Evolutionary conservation across 202 grass and related monocot species (phyloP), one percentile per base, ranked within the genome.

Genomic region (Setaria viridis): DNA sequence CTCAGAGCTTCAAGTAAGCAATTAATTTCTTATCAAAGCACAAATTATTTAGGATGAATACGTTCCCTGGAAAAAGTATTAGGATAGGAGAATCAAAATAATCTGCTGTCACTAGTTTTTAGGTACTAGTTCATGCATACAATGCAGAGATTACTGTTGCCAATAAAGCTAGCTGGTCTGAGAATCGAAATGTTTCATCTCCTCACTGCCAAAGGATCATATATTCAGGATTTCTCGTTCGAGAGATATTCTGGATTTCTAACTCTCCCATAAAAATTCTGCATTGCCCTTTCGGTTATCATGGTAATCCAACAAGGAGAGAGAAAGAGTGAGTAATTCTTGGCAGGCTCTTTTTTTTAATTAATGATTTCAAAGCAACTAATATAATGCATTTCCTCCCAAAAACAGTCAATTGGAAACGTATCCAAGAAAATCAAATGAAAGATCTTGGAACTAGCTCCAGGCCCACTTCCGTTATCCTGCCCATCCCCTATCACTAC

Each of bases 1-100:
- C 63, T 99, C 96, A 29, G 96, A 99, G 84, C 93, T 99, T 86
- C 82, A 95, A 86, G 96, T 99, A 90, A 92, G 89, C 81, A 87
- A 79, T 72, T 34, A 50, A 76, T 10, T 80, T 86, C 16, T 34
- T 81, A 46, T 34, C 10, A 33, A 76, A 84, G 32, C 17, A 47
- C 8, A 74, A 16, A 25, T 60, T 72, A 58, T 82, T 64, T 71
- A 73, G 48, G 25, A 51, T 6, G 14, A 11, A 45, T 19, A 17
- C 41, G 0, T 70, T 57, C 37, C 37, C 8, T 70, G 7, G 21
- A 30, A 46, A 46, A 81, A 29, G 8, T 75, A 42, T 2, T 58
- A 70, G 56, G n/a, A 62, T 77, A 78, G 5, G 43, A 72, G 76
- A 50, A 51, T 15, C n/a, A 68, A 68, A 7, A 87, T 55, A 55